Evolutionary conservation across 2,329 filamentous ascomycete species (phyloP).

Genomic region (Sporothrix variecibatus): DNA sequence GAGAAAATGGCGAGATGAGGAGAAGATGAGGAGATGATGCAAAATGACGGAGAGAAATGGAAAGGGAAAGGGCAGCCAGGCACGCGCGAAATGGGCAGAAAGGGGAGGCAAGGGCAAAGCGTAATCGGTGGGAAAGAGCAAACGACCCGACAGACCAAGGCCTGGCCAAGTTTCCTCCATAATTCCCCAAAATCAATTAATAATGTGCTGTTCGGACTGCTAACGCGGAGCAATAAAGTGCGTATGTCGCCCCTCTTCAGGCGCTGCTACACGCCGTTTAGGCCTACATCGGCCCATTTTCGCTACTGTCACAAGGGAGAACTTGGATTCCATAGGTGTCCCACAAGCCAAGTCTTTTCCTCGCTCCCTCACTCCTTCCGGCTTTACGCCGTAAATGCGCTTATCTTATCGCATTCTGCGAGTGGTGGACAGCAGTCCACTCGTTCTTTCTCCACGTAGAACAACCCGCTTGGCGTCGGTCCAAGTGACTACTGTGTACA

Average conservation of each 20-base stretch:
- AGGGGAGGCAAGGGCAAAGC: conserved; percentile 13
- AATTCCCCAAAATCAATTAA: conserved; percentile 2
- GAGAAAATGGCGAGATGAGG: conserved; percentile 18
- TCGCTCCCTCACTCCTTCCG: neutral
- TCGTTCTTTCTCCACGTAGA: neutral
- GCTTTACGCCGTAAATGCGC: conserved; percentile 11
- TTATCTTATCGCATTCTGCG: conserved; percentile 24
- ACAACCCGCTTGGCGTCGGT: conserved; percentile 7
- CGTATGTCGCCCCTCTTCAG: neutral
- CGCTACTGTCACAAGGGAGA: neutral
- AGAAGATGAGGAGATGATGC: neutral
- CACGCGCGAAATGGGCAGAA: neutral
- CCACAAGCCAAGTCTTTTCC: neutral
- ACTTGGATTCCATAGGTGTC: neutral
- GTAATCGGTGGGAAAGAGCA: neutral
- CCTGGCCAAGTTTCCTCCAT: neutral
- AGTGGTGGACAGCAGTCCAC: neutral
- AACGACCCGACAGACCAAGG: neutral
- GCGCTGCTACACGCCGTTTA: neutral
- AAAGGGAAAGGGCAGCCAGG: conserved; percentile 1
- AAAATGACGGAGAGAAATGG: neutral
- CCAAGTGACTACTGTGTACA: neutral
- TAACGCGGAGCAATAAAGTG: neutral
- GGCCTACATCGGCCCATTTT: neutral
- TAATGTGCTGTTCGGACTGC: neutral